A percentile compares a stretch with the other conserved stretches of the same genome.
phyloP scores from a whole-genome alignment of 345 rosid genomes.

The Hevea brasiliensis region DNA sequence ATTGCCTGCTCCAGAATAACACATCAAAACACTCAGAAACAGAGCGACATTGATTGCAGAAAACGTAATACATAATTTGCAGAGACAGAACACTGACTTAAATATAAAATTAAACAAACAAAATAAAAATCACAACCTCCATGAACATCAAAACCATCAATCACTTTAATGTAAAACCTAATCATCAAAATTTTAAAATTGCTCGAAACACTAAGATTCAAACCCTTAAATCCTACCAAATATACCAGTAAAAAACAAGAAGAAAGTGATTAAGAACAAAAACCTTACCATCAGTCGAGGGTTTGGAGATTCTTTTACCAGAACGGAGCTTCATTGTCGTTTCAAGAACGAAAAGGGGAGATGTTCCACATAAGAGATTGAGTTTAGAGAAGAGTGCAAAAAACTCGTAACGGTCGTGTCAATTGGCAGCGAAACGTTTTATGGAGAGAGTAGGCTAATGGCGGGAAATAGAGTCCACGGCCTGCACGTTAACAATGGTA shows the following conservation, averaged over 20 bases:
- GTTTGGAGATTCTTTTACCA: constrained; percentile 4
- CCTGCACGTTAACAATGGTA: too few relatives aligned
- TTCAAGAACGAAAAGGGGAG: not conserved
- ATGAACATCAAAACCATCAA: too few relatives aligned
- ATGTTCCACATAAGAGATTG: too few relatives aligned
- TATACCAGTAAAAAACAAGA: not conserved
- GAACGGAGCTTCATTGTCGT: constrained; percentile 21
- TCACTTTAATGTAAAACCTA: not conserved
- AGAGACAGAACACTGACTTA: too few relatives aligned
- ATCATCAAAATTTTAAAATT: not conserved
- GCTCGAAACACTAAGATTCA: not conserved
- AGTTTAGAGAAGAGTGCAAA: too few relatives aligned
- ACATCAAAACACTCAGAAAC: not conserved
- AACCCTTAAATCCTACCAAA: not conserved
- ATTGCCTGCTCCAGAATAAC: constrained; percentile 1
- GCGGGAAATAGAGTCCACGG: too few relatives aligned
- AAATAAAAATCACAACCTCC: too few relatives aligned
- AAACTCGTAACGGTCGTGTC: too few relatives aligned
- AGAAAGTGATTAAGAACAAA: too few relatives aligned
- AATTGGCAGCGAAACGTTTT: too few relatives aligned
- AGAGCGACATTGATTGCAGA: not conserved
- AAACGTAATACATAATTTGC: not conserved
- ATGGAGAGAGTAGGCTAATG: too few relatives aligned
- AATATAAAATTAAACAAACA: too few relatives aligned
- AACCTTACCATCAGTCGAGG: not conserved